Conservation (phyloP, 345 rosid genomes). For the Sonneratia alba region DNA sequence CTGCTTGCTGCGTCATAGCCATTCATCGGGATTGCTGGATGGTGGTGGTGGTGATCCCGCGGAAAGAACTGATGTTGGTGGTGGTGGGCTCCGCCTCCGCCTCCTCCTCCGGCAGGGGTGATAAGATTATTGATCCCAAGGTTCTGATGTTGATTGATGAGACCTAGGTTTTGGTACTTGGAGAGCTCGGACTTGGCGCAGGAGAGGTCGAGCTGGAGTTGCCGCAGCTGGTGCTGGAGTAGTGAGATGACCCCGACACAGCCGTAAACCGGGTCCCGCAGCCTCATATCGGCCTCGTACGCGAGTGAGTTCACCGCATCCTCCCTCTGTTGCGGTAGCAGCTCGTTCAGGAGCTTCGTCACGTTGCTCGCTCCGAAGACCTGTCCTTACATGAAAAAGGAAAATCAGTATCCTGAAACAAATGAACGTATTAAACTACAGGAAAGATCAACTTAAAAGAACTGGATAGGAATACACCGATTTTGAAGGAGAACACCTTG, state of each 20-base stretch:
- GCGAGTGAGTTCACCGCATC: conserved; percentile 23
- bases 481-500: conserved; percentile 7
- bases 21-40: conserved; percentile 29
- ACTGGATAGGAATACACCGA: neutral
- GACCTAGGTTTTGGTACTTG: conserved; percentile 26
- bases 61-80: conserved; percentile 29
- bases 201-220: conserved; percentile 23
- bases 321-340: conserved; percentile 22
- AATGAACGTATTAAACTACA: neutral
- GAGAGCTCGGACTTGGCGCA: conserved; percentile 23
- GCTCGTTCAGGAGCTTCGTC: conserved; percentile 23
- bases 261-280: conserved; percentile 22
- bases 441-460: neutral
- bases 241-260: conserved; percentile 23
- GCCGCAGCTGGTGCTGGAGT: conserved; percentile 24
- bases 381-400: neutral
- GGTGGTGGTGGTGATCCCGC: conserved; percentile 51
- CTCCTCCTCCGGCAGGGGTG: conserved; percentile 1
- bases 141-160: conserved; percentile 46
- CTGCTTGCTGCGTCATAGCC: conserved; percentile 37
- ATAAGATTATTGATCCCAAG: conserved; percentile 23
- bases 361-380: conserved; percentile 24
- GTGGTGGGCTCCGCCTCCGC: conserved; percentile 16
- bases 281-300: conserved; percentile 23
- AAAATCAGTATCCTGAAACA: neutral